phyloP scores from a whole-genome alignment of 2,329 filamentous ascomycete species.

The Fusarium sarcochroum region DNA sequence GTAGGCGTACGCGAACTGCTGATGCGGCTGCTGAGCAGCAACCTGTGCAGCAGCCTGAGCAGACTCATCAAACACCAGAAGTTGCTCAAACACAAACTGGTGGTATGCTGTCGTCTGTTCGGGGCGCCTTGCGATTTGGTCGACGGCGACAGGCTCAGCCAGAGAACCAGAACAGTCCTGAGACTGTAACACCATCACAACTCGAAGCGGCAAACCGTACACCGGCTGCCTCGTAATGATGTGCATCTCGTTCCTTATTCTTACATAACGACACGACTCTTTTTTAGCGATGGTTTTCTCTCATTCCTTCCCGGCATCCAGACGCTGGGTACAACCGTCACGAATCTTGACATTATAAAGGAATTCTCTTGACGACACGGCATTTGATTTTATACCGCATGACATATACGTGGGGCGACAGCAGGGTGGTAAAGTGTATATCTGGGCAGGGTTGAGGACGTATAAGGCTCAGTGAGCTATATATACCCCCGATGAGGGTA shows the following conservation, averaged over 20 bases:
- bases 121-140: constrained; percentile 53
- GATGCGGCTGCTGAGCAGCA: constrained; percentile 26
- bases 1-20: constrained; percentile 21
- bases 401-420: constrained; percentile 36
- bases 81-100: constrained; percentile 29
- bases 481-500: constrained; percentile 38
- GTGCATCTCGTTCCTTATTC: constrained; percentile 19
- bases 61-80: constrained; percentile 25
- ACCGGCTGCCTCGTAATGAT: constrained; percentile 33
- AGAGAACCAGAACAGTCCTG: constrained; percentile 24
- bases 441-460: constrained; percentile 24
- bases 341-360: constrained; percentile 46
- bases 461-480: constrained; percentile 40
- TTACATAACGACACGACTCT: constrained; percentile 44
- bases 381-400: constrained; percentile 45
- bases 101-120: constrained; percentile 52
- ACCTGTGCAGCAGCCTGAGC: constrained; percentile 23
- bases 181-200: constrained; percentile 60
- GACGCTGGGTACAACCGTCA: constrained; percentile 46
- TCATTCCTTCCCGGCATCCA: constrained; percentile 42
- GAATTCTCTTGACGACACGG: constrained; percentile 48
- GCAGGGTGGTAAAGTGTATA: constrained; percentile 17
- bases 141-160: constrained; percentile 46
- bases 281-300: constrained; percentile 51
- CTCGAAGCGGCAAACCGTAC: constrained; percentile 61